Evolutionary conservation across 495 filamentous ascomycete species (phyloP), one percentile per base, ranked within the genome.

Genomic region (Hypoxylon crocopeplum): DNA sequence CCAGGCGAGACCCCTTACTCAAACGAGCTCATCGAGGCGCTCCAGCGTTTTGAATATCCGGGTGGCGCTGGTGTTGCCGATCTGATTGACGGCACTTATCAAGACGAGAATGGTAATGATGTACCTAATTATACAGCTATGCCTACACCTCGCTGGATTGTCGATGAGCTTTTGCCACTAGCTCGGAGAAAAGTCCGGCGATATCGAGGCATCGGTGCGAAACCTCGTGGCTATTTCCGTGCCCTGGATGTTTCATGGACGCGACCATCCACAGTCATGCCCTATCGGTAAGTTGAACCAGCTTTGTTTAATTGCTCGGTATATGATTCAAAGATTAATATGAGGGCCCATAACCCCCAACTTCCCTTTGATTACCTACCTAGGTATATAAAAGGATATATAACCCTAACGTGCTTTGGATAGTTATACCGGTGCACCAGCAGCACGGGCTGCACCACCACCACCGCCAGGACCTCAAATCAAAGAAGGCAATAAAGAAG

Each of bases 221-320:
- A 12, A 24, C 39, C 49, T 13, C 7, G 0, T 8, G 29, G 17
- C 1, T 53, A 53, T 44, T 44, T 34, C 39, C 11, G 8, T 27
- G 16, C 8, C 17, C 15, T 53, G 2, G 49, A 53, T 25, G 49
- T 53, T 1, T 53, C 49, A 16, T 53, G 49, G 49, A 53, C 49
- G 49, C 33, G 30, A 44, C 49, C 49, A 10, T 6, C 44, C 6
- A 15, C 7, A 19, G 8, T 44, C 16, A 53, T 53, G 49, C 49
- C 49, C 24, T 44, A 24, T 24, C 17, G 12, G 49, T 53, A 44
- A 42, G 39, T 53, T 17, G 19, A 29, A 10, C 32, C 32, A n/a
- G n/a, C n/a, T n/a, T n/a, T 7, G 3, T 8, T 7, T n/a, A 12
- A 34, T 3, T n/a, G 12, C 32, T 12, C 25, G 10, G 25, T 8